phyloP scores from a whole-genome alignment of 2,329 filamentous ascomycete species.

The Aspergillus ochraceus region DNA sequence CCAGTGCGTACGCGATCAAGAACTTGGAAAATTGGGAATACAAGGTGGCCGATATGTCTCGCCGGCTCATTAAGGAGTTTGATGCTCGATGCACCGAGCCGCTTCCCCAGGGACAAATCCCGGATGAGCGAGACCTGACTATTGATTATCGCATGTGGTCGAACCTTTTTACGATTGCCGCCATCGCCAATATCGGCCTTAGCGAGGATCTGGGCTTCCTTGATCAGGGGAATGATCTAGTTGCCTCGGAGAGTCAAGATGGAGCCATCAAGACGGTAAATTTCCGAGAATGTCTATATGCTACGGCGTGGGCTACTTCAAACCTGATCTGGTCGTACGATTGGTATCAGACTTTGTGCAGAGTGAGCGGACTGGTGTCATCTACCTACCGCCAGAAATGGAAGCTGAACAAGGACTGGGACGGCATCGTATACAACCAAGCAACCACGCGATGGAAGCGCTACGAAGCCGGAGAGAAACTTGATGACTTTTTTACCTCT shows the following conservation, averaged over 20 bases:
- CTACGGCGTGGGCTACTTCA: constrained; percentile 12
- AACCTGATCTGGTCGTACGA: constrained; percentile 25
- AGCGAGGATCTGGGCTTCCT: constrained; percentile 38
- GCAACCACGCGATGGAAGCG: constrained; percentile 19
- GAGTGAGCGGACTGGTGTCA: constrained; percentile 19
- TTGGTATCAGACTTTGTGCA: constrained; percentile 18
- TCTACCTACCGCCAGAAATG: constrained; percentile 19
- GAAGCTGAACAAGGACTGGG: constrained; percentile 20
- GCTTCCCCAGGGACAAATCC: constrained; percentile 3
- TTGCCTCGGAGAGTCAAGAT: constrained; percentile 25
- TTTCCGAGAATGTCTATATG: constrained; percentile 21
- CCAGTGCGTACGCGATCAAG: constrained; percentile 41
- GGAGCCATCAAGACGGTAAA: constrained; percentile 17
- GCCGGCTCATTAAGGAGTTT: constrained; percentile 33
- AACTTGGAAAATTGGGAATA: constrained; percentile 43
- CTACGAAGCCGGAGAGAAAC: constrained; percentile 48
- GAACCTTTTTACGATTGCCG: constrained; percentile 39
- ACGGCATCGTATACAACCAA: constrained; percentile 21
- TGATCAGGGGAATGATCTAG: constrained; percentile 33
- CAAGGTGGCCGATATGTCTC: constrained; percentile 40
- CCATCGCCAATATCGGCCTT: constrained; percentile 42
- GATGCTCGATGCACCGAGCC: constrained; percentile 33
- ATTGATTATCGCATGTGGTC: constrained; percentile 40
- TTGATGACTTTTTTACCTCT: constrained; percentile 57
- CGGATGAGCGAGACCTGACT: constrained; percentile 24